Base-by-base conservation (phyloP, 2,329 filamentous ascomycete species). In the Aspergillus sp. region DNA sequence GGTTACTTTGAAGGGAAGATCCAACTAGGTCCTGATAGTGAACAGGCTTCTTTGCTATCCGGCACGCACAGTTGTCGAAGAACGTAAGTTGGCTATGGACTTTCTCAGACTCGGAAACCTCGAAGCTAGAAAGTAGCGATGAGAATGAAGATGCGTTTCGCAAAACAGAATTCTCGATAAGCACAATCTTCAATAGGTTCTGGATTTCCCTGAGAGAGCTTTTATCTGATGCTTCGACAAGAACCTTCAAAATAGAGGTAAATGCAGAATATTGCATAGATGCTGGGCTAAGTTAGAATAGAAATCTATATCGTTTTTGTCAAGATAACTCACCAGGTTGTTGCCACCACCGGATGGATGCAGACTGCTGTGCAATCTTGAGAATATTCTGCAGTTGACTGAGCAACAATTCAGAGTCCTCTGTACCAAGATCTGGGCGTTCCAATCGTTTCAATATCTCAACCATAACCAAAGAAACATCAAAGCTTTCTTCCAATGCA, bases 261-360 rank as follows among this genome's bases (percentile, higher is more conserved):
- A 69, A 67, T 13, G 67, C 62, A 35, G 68, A 67, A 43, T 64
- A 63, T 51, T 70, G 65, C 52, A 75, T 64, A 9, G 64, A 61
- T 9, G 62, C 61, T 47, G 42, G 11, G 5, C 27, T 13, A 37
- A 8, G 37, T 56, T 41, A 52, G 40, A 31, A 27, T 26, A n/a
- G 30, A 19, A 34, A 34, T 7, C 5, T n/a, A 38, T 11, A 34
- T 8, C 8, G 12, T 34, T n/a, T 7, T 8, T 10, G n/a, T 32
- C 19, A 36, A 46, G 41, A 27, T 27, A 45, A 49, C 65, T 53
- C 61, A 69, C 75, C 78, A 48, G 77, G 73, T 58, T 87, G 90
- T 49, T 86, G 78, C 71, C 93, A 96, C 91, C 91, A 97, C 49
- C 86, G 82, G 83, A 95, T 93, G 5, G 84, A 83, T 0, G 87